Base-by-base conservation (phyloP, 2,329 filamentous ascomycete genomes). In the Paecilomyces formosus region DNA sequence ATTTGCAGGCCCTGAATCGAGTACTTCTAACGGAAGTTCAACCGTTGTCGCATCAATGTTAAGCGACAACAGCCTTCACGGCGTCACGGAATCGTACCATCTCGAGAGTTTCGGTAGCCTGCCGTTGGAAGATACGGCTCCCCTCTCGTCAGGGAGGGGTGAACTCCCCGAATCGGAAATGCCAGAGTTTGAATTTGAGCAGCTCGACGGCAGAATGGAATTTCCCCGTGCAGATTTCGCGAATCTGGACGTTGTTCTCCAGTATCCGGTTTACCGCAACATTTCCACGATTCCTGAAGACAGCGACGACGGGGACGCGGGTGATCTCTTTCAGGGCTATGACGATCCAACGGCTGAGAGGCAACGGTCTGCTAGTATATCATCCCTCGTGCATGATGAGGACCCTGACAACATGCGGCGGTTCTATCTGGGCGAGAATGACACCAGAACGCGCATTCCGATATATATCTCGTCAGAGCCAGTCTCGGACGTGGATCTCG, bases 351-450 rank as follows among this genome's bases (percentile, higher is more conserved):
- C 65, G 3, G 58, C 58, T 22, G 61, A 64, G n/a, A 50, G 55
- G 15, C 50, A 54, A 7, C 56, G 63, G 1, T 64, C 66, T 8
- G 60, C 33, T 4, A 49, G 26, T 13, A 28, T 28, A 2, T 24
- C 61, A 1, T 58, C 62, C 1, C 60, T 62, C 0, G 56, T 57
- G 7, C 55, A 59, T 8, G 68, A 70, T 30, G 65, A 69, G 26
- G 70, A 73, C 18, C 60, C 67, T 6, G 68, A 72, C 50, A 69
- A 74, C 45, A 66, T 69, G n/a, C 61, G 68, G 22, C 67, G 63
- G 31, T 73, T 74, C 21, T 73, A 74, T 57, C 64, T 66, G 0
- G 69, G 68, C 30, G 63, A 68, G 24, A 66, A 65, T 26, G 63
- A 64, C 54, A 62, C 58, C 60, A 49, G 59, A 59, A 31, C 35